Conservation (phyloP, 306 rosid genomes). For the Fragaria ananassa region DNA sequence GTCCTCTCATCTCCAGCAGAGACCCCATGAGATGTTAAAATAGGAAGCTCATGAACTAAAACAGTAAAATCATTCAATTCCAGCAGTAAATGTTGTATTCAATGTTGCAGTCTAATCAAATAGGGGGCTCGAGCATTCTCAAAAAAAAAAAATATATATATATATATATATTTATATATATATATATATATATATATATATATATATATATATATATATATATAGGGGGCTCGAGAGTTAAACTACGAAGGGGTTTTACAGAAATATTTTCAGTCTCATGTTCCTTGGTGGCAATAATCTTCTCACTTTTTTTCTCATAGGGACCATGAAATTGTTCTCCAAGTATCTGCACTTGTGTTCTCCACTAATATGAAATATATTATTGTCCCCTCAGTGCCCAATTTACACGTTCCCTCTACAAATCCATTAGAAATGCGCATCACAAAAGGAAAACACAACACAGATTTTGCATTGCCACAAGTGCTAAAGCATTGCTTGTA, state of each 20-base stretch:
- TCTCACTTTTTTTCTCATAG: not conserved
- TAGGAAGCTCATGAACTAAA: not conserved
- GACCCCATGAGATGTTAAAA: not conserved
- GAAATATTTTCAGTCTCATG: constrained; percentile 1
- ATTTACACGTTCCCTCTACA: constrained; percentile 19
- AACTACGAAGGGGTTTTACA: not conserved
- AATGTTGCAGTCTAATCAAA: not conserved
- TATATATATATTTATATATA: no score
- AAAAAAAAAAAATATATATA: no score
- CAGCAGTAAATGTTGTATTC: constrained; percentile 5
- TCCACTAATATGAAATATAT: constrained; percentile 9
- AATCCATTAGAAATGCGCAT: constrained; percentile 28
- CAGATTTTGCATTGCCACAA: constrained; percentile 2
- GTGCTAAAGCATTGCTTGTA: constrained; percentile 16
- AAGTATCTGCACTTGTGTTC: constrained; percentile 25
- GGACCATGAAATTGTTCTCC: constrained; percentile 34
- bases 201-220: no score
- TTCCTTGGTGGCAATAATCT: constrained; percentile 17
- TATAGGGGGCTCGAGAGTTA: not conserved
- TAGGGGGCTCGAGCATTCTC: not conserved
- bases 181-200: no score
- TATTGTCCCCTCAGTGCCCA: constrained; percentile 14
- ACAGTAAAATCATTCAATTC: constrained; percentile 8
- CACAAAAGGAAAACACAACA: not conserved
- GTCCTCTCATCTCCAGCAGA: not conserved